These are phyloP conservation scores for Fraxinus excelsior DNA, from an alignment of 257 asterid genomes.

Conservation along the genomic window DNA sequence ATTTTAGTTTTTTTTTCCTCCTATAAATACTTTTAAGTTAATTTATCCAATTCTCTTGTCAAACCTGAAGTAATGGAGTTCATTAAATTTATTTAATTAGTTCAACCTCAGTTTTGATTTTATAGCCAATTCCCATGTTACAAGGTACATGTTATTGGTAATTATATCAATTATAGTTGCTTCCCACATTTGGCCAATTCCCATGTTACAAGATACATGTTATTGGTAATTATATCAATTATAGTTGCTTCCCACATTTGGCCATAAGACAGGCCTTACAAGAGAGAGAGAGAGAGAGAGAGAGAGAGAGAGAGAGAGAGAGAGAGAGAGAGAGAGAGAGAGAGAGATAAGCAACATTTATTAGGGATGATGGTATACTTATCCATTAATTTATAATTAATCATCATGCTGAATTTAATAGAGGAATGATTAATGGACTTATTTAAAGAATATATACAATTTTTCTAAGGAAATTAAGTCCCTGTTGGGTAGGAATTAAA, in stretches of 20 bases:
- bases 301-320: too few relatives aligned
- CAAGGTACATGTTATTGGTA: neutral
- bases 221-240: too few relatives aligned
- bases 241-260: too few relatives aligned
- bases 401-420: neutral
- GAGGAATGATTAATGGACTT: neutral
- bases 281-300: too few relatives aligned
- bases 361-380: neutral
- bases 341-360: neutral
- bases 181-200: constrained; percentile 6
- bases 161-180: neutral
- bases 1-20: too few relatives aligned
- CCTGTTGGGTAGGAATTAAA: too few relatives aligned
- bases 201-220: too few relatives aligned
- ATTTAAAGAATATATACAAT: too few relatives aligned
- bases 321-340: too few relatives aligned
- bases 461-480: too few relatives aligned
- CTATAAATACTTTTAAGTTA: too few relatives aligned
- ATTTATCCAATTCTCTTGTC: neutral
- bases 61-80: neutral
- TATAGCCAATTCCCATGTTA: neutral
- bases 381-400: neutral
- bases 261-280: neutral
- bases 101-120: neutral
- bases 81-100: too few relatives aligned